Evolutionary conservation across 306 rosid genomes (phyloP).

Genomic region (Parietaria judaica): DNA sequence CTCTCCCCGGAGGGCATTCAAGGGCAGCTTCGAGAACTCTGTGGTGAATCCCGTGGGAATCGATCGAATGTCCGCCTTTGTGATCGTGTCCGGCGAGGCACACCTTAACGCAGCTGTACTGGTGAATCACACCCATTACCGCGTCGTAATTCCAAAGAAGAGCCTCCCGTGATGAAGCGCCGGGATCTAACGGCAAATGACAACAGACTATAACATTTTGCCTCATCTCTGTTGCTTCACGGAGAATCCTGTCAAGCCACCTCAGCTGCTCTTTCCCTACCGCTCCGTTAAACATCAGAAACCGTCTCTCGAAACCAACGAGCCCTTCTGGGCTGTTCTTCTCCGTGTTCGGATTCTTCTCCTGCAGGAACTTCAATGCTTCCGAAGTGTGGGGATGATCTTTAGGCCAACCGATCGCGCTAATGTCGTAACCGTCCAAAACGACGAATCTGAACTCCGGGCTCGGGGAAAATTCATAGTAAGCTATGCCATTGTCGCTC

Average conservation of each 20-base stretch:
- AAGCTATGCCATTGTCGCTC: constrained; percentile 39
- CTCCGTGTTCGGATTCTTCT: constrained; percentile 68
- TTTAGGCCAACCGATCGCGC: constrained; percentile 89
- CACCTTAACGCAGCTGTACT: constrained; percentile 62
- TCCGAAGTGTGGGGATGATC: constrained; percentile 54
- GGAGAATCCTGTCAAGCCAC: constrained; percentile 60
- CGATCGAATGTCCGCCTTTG: constrained; percentile 67
- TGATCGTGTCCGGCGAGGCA: constrained; percentile 85
- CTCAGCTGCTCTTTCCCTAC: constrained; percentile 77
- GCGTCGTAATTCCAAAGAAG: constrained; percentile 78
- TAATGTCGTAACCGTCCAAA: constrained; percentile 78
- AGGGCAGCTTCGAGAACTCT: constrained; percentile 88
- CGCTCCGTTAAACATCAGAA: constrained; percentile 87
- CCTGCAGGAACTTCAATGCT: constrained; percentile 51
- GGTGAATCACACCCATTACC: constrained; percentile 67
- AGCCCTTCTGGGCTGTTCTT: constrained; percentile 79
- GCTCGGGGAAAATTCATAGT: constrained; percentile 70
- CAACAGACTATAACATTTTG: constrained; percentile 76
- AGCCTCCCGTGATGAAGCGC: constrained; percentile 49
- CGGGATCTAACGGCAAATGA: constrained; percentile 70
- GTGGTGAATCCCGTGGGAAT: constrained; percentile 79
- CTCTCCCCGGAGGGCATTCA: constrained; percentile 77
- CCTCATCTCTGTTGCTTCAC: constrained; percentile 53
- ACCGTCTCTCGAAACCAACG: constrained; percentile 66
- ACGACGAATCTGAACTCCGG: constrained; percentile 64